Base-by-base conservation (phyloP, 2,329 filamentous ascomycete species). In the Corynespora cassiicola region DNA sequence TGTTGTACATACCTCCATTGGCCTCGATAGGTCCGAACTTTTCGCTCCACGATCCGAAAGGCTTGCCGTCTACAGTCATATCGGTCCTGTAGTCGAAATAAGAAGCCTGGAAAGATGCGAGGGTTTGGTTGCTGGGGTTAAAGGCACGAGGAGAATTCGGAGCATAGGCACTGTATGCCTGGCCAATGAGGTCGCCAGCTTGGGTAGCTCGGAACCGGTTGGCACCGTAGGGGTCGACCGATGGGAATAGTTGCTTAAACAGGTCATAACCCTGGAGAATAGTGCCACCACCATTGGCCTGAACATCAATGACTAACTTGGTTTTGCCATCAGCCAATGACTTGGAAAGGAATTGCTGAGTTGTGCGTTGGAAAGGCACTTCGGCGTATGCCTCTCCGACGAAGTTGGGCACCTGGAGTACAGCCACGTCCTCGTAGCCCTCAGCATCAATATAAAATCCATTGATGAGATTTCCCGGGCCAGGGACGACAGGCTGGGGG, bases 231-330 rank as follows among this genome's bases (percentile, higher is more conserved):
- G 72, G 72, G 6, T 74, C 63, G 4, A 74, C 59, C 5, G 70
- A 59, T 0, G 80, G 80, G 63, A 80, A 78, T 2, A 83, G 65
- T 62, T 76, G 70, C 36, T 78, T 77, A 68, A 85, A 84, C 40
- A 86, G 69, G 52, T 84, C 81, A 39, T 81, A 82, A 7, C 79
- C 82, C 26, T 79, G 75, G 10, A 82, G 60, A 33, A 85, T 76
- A 15, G 73, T 75, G 28, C 82, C 82, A 29, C 82, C 82, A 9
- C 75, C 77, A 53, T 85, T 85, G 42, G 72, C 75, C 11, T 75
- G 76, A 1, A 85, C 61, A 51, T 85, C 81, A 25, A 86, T 71
- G 16, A 85, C 77, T 3, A 85, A 71, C 56, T 80, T 81, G 8
- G 73, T 81, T 65, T 82, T 84, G 43, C 76, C 77, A 1, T 71